Evolutionary conservation across 164 flowering plant species (phyloP).

Genomic region (Taxillus chinensis): DNA sequence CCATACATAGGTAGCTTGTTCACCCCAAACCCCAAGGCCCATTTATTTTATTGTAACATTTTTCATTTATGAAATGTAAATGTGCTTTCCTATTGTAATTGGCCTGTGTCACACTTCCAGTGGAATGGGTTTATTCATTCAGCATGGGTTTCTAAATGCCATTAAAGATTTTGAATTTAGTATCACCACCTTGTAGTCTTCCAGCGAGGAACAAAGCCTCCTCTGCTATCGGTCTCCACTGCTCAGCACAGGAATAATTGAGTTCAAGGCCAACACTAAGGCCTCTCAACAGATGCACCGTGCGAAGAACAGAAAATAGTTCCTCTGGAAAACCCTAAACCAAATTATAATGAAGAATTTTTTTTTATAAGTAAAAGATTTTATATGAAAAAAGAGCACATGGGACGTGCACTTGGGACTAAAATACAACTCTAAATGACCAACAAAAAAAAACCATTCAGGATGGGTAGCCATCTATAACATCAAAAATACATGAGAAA

Average conservation of each 20-base stretch:
- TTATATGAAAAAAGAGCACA: too few species aligned
- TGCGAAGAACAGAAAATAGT: slow-evolving; percentile 83
- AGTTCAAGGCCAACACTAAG: slow-evolving; percentile 88
- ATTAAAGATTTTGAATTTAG: neutral
- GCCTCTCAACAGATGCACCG: slow-evolving; percentile 82
- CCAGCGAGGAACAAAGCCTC: slow-evolving; percentile 65
- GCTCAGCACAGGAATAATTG: slow-evolving; percentile 84
- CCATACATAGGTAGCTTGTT: too few species aligned
- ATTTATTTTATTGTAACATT: too few species aligned
- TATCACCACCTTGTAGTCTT: slow-evolving; percentile 45
- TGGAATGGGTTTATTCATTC: neutral
- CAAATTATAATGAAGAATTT: neutral
- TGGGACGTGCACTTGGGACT: too few species aligned
- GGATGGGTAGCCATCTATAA: too few species aligned
- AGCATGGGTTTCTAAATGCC: neutral
- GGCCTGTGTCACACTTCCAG: too few species aligned
- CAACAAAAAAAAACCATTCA: too few species aligned
- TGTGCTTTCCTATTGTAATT: too few species aligned
- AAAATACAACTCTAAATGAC: too few species aligned
- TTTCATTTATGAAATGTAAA: too few species aligned
- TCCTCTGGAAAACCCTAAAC: slow-evolving; percentile 83
- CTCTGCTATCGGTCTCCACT: slow-evolving; percentile 92
- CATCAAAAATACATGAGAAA: too few species aligned
- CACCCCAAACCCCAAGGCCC: too few species aligned
- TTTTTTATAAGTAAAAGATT: neutral